These are phyloP conservation scores for Trichoderma sp. DNA, from an alignment of 2,329 filamentous ascomycete genomes.

Conservation along the genomic window DNA sequence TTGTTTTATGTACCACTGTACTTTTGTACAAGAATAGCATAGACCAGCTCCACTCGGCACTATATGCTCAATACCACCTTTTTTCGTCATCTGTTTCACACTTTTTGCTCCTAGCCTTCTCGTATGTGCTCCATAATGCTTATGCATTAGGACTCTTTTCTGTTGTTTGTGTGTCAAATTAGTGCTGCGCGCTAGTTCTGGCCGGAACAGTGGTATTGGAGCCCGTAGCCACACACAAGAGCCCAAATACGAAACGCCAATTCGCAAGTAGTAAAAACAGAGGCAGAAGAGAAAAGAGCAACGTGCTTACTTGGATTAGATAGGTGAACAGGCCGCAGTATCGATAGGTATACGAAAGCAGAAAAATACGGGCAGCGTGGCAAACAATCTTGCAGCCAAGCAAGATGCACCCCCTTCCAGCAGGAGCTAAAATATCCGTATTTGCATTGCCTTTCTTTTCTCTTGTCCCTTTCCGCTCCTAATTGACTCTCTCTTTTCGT, in stretches of 20 bases:
- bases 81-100: conserved; percentile 26
- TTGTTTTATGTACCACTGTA: conserved; percentile 2
- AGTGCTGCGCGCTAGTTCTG: conserved; percentile 12
- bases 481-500: background rate
- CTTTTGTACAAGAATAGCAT: conserved; percentile 14
- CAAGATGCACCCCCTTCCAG: conserved; percentile 9
- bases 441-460: background rate
- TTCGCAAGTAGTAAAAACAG: background rate
- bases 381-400: conserved; percentile 5
- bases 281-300: background rate
- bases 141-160: conserved; percentile 22
- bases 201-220: conserved; percentile 2
- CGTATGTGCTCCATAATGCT: conserved; percentile 25
- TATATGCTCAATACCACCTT: conserved; percentile 14
- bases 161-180: conserved; percentile 10
- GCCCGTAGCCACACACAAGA: conserved; percentile 12
- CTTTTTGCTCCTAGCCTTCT: background rate
- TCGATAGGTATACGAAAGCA: background rate
- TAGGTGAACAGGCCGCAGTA: background rate
- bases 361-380: conserved; percentile 10
- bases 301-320: background rate
- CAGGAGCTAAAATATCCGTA: conserved; percentile 10
- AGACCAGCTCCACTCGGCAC: background rate
- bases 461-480: background rate
- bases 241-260: conserved; percentile 24